Evolutionary conservation across 1,139 yeast genomes (phyloP).

Genomic region (Blastobotrys apis): DNA sequence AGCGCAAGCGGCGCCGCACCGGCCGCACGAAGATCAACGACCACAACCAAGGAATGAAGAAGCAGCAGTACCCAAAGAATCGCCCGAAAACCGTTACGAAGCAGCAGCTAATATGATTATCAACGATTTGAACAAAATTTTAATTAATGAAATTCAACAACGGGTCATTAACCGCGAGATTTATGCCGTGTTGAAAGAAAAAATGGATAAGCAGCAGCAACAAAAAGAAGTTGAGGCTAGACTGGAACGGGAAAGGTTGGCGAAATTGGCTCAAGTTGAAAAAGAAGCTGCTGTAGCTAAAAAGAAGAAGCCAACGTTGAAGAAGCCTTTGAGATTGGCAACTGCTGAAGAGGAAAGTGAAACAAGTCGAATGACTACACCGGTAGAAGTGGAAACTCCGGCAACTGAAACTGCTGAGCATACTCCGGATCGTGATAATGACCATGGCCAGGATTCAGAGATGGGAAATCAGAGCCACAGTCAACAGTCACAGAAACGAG

Average conservation of each 20-base stretch:
- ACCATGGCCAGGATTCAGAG: no score
- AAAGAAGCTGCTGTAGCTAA: slow-evolving; percentile 1
- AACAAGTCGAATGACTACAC: no score
- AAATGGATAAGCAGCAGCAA: background rate
- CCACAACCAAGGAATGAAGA: background rate
- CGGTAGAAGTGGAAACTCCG: no score
- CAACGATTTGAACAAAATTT: slow-evolving; percentile 6
- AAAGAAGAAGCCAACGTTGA: background rate
- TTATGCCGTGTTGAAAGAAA: background rate
- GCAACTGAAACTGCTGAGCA: no score
- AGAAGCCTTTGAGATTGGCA: background rate
- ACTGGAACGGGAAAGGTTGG: slow-evolving; percentile 3
- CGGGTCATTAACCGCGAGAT: slow-evolving; percentile 8
- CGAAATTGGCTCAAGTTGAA: background rate
- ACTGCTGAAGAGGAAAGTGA: slow-evolving; percentile 2
- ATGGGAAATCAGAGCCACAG: no score
- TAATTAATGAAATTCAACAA: slow-evolving; percentile 2
- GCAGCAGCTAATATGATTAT: slow-evolving; percentile 29
- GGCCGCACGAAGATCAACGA: no score
- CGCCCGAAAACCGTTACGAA: background rate
- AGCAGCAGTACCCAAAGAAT: background rate
- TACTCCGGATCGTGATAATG: no score
- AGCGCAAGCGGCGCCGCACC: background rate
- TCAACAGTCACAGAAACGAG: no score
- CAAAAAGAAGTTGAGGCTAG: background rate